A percentile compares a stretch with the other conserved stretches of the same genome.
phyloP scores from a whole-genome alignment of 805 yeast genomes.

The Zygosaccharomyces siamensis region DNA sequence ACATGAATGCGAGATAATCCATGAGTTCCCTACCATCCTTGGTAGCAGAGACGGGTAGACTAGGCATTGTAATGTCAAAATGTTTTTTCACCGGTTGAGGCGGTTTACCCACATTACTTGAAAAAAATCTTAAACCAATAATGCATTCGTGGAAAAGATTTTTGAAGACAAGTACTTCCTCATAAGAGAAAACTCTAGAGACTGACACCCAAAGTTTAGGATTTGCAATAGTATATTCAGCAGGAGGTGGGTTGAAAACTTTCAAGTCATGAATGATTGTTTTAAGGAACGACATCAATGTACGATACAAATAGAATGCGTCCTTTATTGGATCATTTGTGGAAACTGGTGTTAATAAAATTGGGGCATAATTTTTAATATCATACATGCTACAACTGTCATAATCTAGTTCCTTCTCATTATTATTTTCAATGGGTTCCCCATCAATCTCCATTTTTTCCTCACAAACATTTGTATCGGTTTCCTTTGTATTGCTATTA shows the following conservation, averaged over 20 bases:
- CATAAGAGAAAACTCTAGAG: conserved; percentile 76
- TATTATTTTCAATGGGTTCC: conserved; percentile 12
- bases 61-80: conserved; percentile 73
- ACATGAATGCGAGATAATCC: conserved; percentile 93
- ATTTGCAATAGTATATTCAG: conserved; percentile 45
- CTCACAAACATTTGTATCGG: conserved; percentile 29
- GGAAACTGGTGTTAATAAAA: conserved; percentile 48
- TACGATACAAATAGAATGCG: conserved; percentile 81
- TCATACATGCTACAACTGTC: conserved; percentile 40
- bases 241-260: conserved; percentile 81
- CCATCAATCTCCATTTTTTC: conserved; percentile 24
- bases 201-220: conserved; percentile 73
- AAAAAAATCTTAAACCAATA: conserved; percentile 71
- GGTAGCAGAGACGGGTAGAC: conserved; percentile 77
- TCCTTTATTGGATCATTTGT: conserved; percentile 70
- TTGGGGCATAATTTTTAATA: conserved; percentile 50
- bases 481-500: conserved; percentile 11
- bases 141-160: conserved; percentile 80
- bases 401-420: conserved; percentile 18
- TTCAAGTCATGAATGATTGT: conserved; percentile 86
- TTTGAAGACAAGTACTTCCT: conserved; percentile 75
- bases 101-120: conserved; percentile 37
- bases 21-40: conserved; percentile 92
- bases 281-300: conserved; percentile 83
- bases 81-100: conserved; percentile 28